Base-by-base conservation (phyloP, 2,329 filamentous ascomycete genomes). In the Dactylonectria estremocensis region DNA sequence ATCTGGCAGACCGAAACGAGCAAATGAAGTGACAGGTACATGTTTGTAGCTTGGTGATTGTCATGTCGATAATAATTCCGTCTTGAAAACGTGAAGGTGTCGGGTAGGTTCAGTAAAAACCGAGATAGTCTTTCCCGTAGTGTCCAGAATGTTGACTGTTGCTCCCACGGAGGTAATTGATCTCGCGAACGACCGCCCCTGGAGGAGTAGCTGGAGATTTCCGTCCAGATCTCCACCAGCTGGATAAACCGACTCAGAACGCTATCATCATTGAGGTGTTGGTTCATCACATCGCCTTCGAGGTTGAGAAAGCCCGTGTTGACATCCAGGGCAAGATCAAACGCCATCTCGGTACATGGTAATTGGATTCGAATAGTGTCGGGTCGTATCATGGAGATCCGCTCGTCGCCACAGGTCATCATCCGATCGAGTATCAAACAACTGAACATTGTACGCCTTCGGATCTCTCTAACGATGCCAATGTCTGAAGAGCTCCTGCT, bases 341-440 rank as follows among this genome's bases (percentile, higher is more conserved):
- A 93, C 0, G 88, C 87, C 57, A 88, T 82, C 59, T 93, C 90
- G 40, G 90, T 90, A 70, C 90, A 92, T 2, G 91, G 91, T 5
- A 94, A 82, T 75, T 92, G 91, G 20, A 93, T 89, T 37, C 86
- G 84, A 7, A 93, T 79, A 64, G 91, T 88, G 3, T 89, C 83
- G 1, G 88, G 81, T 43, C 85, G 84, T 49, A 93, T 85, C 74
- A 89, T 90, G 14, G 87, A 85, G 1, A 88, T 85, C 22, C 91
- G 84, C 59, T 89, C 86, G 68, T 88, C 88, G 20, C 91, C 91
- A 72, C 88, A 90, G 40, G 90, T 88, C 24, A 93, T 81, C 78
- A 93, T 88, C 3, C 91, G 88, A 76, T 94, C 92, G 72, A 94
- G 83, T 58, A 93, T 90, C 66, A 92, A 90, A 74, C 91, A 93